Base-by-base conservation (phyloP, 106 monocot genomes). In the Apostasia ramifera region DNA sequence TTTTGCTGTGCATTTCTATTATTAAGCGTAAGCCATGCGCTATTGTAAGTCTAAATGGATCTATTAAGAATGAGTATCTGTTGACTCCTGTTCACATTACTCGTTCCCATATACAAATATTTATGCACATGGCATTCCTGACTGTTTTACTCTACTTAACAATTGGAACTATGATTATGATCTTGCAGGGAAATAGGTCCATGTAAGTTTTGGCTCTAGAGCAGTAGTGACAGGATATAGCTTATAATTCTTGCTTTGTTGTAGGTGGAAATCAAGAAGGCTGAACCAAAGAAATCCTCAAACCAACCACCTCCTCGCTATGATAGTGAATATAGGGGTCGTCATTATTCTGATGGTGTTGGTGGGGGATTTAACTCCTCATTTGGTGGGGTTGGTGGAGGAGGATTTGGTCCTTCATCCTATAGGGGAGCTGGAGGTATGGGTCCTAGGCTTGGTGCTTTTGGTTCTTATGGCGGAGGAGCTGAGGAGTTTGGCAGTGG, bases 221-320 rank as follows among this genome's bases (percentile, higher is more conserved):
- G 65, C 14, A 38, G 46, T 65, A 47, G 46, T 53, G 44, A 61
- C 15, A 73, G 74, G 74, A 44, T 13, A 51, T 83, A 83, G 85
- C 79, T 85, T 83, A 72, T 80, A 78, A 44, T 73, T 85, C 38
- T 83, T 85, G 73, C 78, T 89, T 84, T 81, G 60, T 83, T 95
- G 84, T 87, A 98, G 97, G 97, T 98, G 78, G 97, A 98, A 81
- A 83, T 98, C 77, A 98, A 98, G 89, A 98, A 87, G 79, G 97
- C 97, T 76, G 92, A 98, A 81, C 97, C 92, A 81, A 98, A 93
- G 90, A 98, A 93, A 85, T 45, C 86, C 56, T 80, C 81, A 69
- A 84, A 80, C 59, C 76, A 80, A 62, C 75, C 79, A 49, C 65
- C 75, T 8, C 12, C 81, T 63, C 75, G 79, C 55, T 93, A 70